These are phyloP conservation scores for Plasmodium gonderi DNA, from an alignment of 169 alveolate genomes.

Conservation along the genomic window DNA sequence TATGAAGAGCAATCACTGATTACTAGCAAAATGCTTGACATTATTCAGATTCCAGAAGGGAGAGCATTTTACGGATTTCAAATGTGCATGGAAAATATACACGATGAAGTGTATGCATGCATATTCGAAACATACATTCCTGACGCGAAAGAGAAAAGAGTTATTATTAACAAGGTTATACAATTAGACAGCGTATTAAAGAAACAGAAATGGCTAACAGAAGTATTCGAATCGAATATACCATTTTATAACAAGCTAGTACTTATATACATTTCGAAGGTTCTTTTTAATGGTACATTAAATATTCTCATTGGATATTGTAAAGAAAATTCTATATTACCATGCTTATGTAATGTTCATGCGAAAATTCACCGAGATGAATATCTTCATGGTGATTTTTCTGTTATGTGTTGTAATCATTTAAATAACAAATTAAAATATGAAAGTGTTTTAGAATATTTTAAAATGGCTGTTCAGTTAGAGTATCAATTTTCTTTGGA, in stretches of 20 bases:
- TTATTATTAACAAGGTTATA: conserved; percentile 71
- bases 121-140: conserved; percentile 76
- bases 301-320: conserved; percentile 50
- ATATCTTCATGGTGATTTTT: conserved; percentile 78
- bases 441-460: conserved; percentile 75
- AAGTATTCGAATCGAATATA: conserved; percentile 34
- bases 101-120: conserved; percentile 89
- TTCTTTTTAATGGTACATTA: conserved; percentile 67
- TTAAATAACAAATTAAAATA: conserved; percentile 78
- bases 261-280: conserved; percentile 56
- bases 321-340: conserved; percentile 57
- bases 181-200: conserved; percentile 74
- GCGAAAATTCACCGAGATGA: conserved; percentile 83
- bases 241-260: conserved; percentile 57
- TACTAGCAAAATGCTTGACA: conserved; percentile 89
- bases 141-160: conserved; percentile 35
- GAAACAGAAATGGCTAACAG: conserved; percentile 69
- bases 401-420: conserved; percentile 79
- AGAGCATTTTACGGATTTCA: conserved; percentile 95
- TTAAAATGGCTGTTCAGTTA: conserved; percentile 76
- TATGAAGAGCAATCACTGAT: conserved; percentile 75
- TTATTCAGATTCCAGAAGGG: conserved; percentile 94
- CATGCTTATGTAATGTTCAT: conserved; percentile 76
- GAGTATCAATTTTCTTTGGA: conserved; percentile 78
- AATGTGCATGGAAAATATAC: conserved; percentile 94